Base-by-base conservation (phyloP, 2,329 filamentous ascomycete genomes). In the Aspergillus floridensis region DNA sequence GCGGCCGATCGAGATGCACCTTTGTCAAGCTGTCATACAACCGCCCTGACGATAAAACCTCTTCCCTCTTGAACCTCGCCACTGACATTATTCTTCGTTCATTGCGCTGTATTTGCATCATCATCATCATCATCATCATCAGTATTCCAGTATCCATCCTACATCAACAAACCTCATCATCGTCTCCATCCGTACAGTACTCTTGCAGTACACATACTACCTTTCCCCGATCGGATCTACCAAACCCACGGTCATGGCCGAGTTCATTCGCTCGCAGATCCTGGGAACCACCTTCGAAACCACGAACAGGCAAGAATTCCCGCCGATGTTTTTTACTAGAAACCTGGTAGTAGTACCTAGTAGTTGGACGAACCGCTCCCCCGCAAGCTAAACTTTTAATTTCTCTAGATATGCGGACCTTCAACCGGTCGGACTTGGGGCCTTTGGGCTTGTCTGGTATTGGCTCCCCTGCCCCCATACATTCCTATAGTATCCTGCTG, bases 281-380 rank as follows among this genome's bases (percentile, higher is more conserved):
- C 97, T 99, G 76, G 95, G 95, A 75, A 99, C 95, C 63, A 98
- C 93, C 70, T 99, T 99, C 76, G 95, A 99, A 86, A 98, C 98
- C 80, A 99, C 95, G 69, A 97, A 92, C 80, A 90, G 95, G 92
- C 52, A 59, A 55, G 53, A 44, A 16, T 19, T 7, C 38, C 38
- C 38, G 7, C 7, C 38, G 38, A 14, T 16, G 38, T 8, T 29
- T 29, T 29, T 26, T 29, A n/a, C 26, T 12, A 44, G n/a, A 44
- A 7, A 35, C 38, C 38, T 44, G 38, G 38, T 44, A 44, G 16
- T 19, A 35, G 32, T 44, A 29, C 38, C 14, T 19, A 19, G n/a
- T 44, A 44, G 16, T 19, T 7, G 6, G 16, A 44, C 16, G 16
- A n/a, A 46, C 19, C 10, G 21, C 29, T 14, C 10, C 19, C 14